Evolutionary conservation across 768 basidiomycete species (phyloP).

Genomic region (Leccinum arenicola): DNA sequence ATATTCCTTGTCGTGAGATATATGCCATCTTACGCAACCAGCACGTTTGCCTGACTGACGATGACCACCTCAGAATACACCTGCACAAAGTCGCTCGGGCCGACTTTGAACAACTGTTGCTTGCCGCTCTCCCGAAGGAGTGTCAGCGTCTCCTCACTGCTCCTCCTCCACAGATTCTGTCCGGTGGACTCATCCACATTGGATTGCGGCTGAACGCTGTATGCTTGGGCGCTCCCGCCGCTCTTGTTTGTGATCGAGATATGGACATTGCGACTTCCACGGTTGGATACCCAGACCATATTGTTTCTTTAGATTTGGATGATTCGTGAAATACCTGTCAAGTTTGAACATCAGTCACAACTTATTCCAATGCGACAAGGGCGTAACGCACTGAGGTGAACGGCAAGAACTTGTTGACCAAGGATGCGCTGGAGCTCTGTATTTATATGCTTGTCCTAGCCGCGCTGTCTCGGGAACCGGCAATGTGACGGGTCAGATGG

Average conservation of each 20-base stretch:
- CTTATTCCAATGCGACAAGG: background rate
- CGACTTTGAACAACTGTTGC: constrained; percentile 6
- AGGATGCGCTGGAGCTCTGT: background rate
- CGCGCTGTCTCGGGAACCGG: background rate
- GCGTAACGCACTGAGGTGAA: background rate
- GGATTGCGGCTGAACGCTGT: background rate
- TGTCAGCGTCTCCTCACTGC: constrained; percentile 5
- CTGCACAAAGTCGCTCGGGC: constrained; percentile 13
- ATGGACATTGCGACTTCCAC: background rate
- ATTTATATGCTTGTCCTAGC: background rate
- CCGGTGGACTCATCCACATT: background rate
- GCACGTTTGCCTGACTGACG: constrained; percentile 8
- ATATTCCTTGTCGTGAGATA: too few relatives aligned
- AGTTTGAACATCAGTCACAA: background rate
- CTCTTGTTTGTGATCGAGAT: constrained; percentile 8
- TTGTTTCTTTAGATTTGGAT: background rate
- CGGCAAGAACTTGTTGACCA: background rate
- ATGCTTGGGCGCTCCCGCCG: background rate
- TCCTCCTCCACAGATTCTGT: constrained; percentile 10
- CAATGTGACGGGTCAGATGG: too few relatives aligned
- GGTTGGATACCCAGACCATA: constrained; percentile 21
- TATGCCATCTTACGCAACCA: background rate
- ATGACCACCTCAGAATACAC: constrained; percentile 12
- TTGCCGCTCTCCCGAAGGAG: constrained; percentile 5
- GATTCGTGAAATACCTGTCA: background rate